These are phyloP conservation scores for Porphyrellus sp. DNA, from an alignment of 1,284 basidiomycete genomes.

Conservation along the genomic window DNA sequence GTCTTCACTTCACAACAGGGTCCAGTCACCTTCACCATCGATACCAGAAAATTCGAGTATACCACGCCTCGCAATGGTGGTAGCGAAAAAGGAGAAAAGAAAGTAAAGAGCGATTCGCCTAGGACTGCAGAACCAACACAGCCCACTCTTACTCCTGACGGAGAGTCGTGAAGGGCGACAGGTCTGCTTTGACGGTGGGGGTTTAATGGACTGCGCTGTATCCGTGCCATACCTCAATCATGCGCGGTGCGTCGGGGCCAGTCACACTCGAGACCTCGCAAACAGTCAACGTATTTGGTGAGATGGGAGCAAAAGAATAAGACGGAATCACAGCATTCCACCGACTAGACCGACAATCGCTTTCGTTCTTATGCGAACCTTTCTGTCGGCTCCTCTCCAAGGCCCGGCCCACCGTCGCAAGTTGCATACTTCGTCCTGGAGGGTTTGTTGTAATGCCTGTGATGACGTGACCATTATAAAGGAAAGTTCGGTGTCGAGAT, in stretches of 20 bases:
- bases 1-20: slow-evolving; percentile 46
- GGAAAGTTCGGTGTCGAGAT: slow-evolving; percentile 91
- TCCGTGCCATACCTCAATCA: background rate
- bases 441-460: slow-evolving; percentile 37
- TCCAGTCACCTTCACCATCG: slow-evolving; percentile 79
- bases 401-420: slow-evolving; percentile 46
- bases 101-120: slow-evolving; percentile 2
- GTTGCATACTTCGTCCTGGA: slow-evolving; percentile 45
- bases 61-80: slow-evolving; percentile 23
- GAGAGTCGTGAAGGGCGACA: slow-evolving; percentile 8
- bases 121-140: slow-evolving; percentile 5
- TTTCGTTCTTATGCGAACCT: slow-evolving; percentile 69
- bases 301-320: slow-evolving; percentile 10
- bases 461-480: slow-evolving; percentile 78
- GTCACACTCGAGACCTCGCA: background rate
- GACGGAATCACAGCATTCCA: slow-evolving; percentile 51
- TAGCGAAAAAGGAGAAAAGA: slow-evolving; percentile 9
- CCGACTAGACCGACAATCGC: slow-evolving; percentile 61
- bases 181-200: background rate
- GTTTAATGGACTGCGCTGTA: slow-evolving; percentile 6
- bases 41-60: slow-evolving; percentile 69
- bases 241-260: background rate
- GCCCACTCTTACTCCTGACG: background rate
- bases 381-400: slow-evolving; percentile 63
- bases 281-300: slow-evolving; percentile 5